These are phyloP conservation scores for Chrysoporthe cubensis DNA, from an alignment of 2,329 filamentous ascomycete genomes.

Conservation along the genomic window DNA sequence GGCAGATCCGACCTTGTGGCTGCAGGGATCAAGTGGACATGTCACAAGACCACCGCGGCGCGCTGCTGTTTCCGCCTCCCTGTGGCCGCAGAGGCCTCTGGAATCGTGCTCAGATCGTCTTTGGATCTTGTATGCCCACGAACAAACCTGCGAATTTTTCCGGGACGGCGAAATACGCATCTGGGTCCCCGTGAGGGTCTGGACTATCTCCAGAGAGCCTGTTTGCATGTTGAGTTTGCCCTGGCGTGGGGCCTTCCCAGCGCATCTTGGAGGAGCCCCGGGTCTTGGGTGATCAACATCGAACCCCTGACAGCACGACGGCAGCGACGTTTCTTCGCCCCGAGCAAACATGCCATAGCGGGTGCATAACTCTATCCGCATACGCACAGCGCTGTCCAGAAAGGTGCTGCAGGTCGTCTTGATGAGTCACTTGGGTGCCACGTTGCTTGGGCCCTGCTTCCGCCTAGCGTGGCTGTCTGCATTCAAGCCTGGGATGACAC, in stretches of 20 bases:
- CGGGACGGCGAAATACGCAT: background rate
- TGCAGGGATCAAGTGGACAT: slow-evolving; percentile 4
- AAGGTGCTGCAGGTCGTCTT: background rate
- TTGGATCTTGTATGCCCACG: background rate
- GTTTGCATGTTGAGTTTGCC: too few species aligned
- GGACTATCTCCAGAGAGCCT: too few species aligned
- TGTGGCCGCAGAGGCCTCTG: background rate
- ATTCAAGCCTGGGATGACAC: background rate
- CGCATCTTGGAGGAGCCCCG: background rate
- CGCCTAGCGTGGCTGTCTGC: background rate
- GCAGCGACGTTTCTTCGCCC: too few species aligned
- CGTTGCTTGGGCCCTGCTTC: background rate
- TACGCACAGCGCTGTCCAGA: background rate
- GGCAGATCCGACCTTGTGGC: background rate
- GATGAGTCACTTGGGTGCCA: background rate
- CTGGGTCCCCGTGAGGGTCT: background rate
- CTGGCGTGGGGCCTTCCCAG: too few species aligned
- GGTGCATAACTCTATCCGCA: background rate
- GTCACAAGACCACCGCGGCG: background rate
- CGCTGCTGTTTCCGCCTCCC: background rate
- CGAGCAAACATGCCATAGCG: background rate
- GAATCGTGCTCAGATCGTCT: background rate
- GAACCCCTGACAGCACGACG: background rate
- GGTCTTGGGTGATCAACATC: background rate
- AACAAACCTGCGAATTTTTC: background rate